Evolutionary conservation across 192 early-diverging fungal species (phyloP), one percentile per base, ranked within the genome.

Genomic region (Pilobolus umbonatus): DNA sequence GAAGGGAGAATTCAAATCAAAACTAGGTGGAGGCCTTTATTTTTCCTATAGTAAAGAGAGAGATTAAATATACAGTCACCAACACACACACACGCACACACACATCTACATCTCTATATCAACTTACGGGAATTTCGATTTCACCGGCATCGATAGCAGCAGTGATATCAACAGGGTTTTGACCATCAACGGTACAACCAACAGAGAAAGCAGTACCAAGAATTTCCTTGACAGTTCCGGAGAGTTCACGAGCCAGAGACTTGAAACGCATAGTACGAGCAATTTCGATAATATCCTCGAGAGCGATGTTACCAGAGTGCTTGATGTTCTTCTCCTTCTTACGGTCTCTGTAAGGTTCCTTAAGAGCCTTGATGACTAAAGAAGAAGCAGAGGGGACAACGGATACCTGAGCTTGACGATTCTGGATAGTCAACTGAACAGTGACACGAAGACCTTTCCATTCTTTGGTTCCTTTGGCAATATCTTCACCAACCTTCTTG

Each of bases 301-400:
- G 71, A 54, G 91, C 60, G 71, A 98, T 80, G 88, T 98, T 98
- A 65, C 96, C 96, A 71, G 72, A 82, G 85, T 98, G 95, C 80
- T 94, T 86, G 77, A 98, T 94, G 91, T 99, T 99, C 91, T 99
- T 99, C 78, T 99, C 96, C 93, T 99, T 99, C 90, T 99, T 99
- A 77, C 87, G 82, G 80, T 99, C 96, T 62, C 96, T 81, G 28
- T 86, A 85, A 52, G 95, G 89, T 82, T 99, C 96, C 87, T 96
- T 97, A 44, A 99, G 80, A 64, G 96, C 96, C 72, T 82, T 77
- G 82, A 99, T 95, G 69, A 99, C 91, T 55, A 99, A 83, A 62
- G 96, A 92, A 29, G 92, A 95, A 57, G 96, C 96, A 43, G 88
- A 88, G 65, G 96, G 95, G 46, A 99, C 89, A 71, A 99, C 90